Conservation (phyloP, 192 early-diverging fungal species). For the Linnemannia hyalina region DNA sequence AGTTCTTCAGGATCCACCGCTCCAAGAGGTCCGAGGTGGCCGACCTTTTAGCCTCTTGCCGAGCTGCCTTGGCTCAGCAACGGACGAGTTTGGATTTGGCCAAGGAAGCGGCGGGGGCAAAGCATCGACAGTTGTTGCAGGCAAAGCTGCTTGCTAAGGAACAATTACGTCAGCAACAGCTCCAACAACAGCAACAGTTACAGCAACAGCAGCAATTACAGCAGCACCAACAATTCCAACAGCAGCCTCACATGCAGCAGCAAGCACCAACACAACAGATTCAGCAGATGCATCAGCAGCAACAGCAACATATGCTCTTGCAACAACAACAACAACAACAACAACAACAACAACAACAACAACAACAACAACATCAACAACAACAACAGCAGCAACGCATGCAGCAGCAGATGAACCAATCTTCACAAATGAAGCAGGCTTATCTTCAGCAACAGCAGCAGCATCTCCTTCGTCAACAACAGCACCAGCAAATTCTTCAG, state of each 20-base stretch:
- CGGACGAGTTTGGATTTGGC: conserved; percentile 52
- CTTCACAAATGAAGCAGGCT: background rate
- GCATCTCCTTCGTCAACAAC: conserved; percentile 2
- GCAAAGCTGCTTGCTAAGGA: conserved; percentile 31
- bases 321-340: conserved; percentile 8
- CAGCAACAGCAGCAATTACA: conserved; percentile 18
- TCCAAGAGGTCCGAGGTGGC: conserved; percentile 47
- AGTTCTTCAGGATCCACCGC: conserved; percentile 52
- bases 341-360: conserved; percentile 8
- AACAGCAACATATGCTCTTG: conserved; percentile 3
- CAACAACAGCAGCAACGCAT: conserved; percentile 3
- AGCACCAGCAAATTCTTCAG: background rate
- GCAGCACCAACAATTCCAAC: conserved; percentile 25
- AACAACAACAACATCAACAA: conserved; percentile 7
- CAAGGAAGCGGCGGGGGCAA: conserved; percentile 42
- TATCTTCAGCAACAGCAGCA: conserved; percentile 16
- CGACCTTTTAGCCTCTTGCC: conserved; percentile 42
- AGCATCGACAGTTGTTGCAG: conserved; percentile 40
- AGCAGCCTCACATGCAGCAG: conserved; percentile 14
- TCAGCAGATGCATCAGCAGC: background rate
- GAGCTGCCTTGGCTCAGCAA: conserved; percentile 45
- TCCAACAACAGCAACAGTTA: conserved; percentile 13
- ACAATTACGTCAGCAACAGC: conserved; percentile 4
- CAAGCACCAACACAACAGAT: conserved; percentile 13
- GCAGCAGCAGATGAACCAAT: conserved; percentile 1